phyloP scores from a whole-genome alignment of 2,329 filamentous ascomycete genomes.

The Simplicillium aogashimaense region DNA sequence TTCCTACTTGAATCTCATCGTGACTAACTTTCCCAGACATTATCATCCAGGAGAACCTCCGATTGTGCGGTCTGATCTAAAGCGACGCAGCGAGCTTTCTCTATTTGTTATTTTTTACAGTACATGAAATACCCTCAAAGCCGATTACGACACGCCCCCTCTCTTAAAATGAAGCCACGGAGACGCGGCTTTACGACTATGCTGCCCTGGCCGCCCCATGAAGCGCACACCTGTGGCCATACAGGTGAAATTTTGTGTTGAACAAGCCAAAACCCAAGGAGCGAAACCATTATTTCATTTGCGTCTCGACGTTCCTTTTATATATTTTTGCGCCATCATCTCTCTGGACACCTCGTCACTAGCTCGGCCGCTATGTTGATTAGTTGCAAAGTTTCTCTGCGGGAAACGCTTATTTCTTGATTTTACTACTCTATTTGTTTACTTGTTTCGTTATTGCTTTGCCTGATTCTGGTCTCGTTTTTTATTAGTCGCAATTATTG shows the following conservation, averaged over 20 bases:
- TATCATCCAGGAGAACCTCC: conserved; percentile 98
- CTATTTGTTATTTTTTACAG: conserved; percentile 16
- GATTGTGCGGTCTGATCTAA: conserved; percentile 95
- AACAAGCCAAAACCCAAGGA: too few species aligned
- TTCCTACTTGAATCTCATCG: not conserved
- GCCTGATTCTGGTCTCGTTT: conserved; percentile 2
- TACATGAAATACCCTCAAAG: conserved; percentile 12
- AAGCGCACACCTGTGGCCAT: not conserved
- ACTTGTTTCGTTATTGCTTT: conserved; percentile 7
- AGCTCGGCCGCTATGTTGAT: too few species aligned
- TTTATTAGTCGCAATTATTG: conserved; percentile 8
- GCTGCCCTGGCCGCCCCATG: not conserved
- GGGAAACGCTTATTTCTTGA: conserved; percentile 2
- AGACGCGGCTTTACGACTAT: conserved; percentile 6
- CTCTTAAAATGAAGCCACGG: conserved; percentile 1
- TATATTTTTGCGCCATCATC: too few species aligned
- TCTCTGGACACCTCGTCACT: too few species aligned
- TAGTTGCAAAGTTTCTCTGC: too few species aligned
- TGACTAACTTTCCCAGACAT: conserved; percentile 55
- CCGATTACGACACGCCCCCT: conserved; percentile 7
- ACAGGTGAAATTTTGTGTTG: not conserved
- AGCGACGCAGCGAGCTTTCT: conserved; percentile 14
- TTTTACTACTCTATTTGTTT: conserved; percentile 4
- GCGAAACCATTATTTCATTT: too few species aligned
- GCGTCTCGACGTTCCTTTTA: too few species aligned